Base-by-base conservation (phyloP, 306 rosid species). In the Trifolium fragiferum region DNA sequence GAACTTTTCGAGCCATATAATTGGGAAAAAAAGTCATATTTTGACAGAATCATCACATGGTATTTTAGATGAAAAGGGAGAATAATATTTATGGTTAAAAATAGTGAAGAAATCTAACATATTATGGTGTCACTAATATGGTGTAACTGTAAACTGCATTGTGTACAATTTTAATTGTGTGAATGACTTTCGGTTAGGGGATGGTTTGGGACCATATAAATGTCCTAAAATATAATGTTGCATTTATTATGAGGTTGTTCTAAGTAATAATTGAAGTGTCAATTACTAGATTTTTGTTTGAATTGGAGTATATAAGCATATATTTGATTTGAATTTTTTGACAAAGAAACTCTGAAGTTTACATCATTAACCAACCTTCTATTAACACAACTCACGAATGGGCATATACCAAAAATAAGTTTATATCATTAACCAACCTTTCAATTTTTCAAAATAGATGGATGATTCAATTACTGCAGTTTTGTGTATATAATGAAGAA, bases 121-220 rank as follows among this genome's bases (percentile, higher is more conserved):
- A 16, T 46, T 68, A 60, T 59, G 10, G n/a, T 46, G 70, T 46
- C 27, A 30, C 11, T 57, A 10, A 19, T 15, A 10, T 19, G 5
- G 33, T 75, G 53, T 35, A 40, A 66, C 80, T 40, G 35, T 40
- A 66, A 76, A 41, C 73, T 38, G 79, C 66, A 66, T 53, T 10
- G 35, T 66, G 79, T 75, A 38, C 46, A 0, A 38, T 40, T 76
- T 6, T 19, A 33, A 58, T 44, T 40, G 14, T 73, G 30, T 19
- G 51, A 57, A 32, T 68, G 41, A 76, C 50, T 68, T 58, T 44
- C 30, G 21, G 68, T 68, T 57, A 12, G 30, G 15, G 32, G 5
- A 13, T 25, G 66, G 54, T 0, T 67, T 46, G 70, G 63, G 70
- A 68, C 68, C 76, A 59, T 37, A 63, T 63, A 60, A 9, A 32